A percentile compares a stretch with the other conserved stretches of the same genome.
Conservation (phyloP, 345 rosid genomes). For the Erucastrum elatum region DNA sequence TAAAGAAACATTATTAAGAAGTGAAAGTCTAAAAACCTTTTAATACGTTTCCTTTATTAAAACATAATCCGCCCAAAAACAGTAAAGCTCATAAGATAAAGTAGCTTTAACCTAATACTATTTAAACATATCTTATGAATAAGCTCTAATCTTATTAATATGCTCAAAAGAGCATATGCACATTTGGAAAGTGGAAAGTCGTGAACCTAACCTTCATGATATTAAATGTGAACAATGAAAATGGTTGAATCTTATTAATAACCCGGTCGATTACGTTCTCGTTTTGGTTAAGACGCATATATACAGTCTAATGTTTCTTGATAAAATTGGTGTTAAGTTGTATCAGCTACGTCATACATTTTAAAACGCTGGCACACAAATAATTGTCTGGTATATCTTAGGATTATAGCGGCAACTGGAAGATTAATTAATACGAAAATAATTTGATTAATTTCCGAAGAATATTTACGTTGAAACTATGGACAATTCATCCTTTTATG, state of each 20-base stretch:
- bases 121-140: neutral
- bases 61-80: neutral
- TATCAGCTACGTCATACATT: neutral
- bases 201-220: neutral
- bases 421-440: neutral
- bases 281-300: neutral
- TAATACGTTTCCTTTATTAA: neutral
- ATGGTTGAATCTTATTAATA: neutral
- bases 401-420: constrained; percentile 14
- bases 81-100: neutral
- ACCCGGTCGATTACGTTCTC: too few species aligned
- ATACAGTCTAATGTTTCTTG: neutral
- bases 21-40: neutral
- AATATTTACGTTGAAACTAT: neutral
- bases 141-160: neutral
- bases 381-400: constrained; percentile 9
- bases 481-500: neutral
- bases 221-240: neutral
- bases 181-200: constrained; percentile 11
- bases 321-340: neutral
- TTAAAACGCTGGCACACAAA: neutral
- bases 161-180: constrained; percentile 13
- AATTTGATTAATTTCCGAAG: neutral
- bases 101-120: neutral
- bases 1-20: neutral